These are phyloP conservation scores for Zygoascus sp. DNA, from an alignment of 1,139 yeast species.

Conservation along the genomic window DNA sequence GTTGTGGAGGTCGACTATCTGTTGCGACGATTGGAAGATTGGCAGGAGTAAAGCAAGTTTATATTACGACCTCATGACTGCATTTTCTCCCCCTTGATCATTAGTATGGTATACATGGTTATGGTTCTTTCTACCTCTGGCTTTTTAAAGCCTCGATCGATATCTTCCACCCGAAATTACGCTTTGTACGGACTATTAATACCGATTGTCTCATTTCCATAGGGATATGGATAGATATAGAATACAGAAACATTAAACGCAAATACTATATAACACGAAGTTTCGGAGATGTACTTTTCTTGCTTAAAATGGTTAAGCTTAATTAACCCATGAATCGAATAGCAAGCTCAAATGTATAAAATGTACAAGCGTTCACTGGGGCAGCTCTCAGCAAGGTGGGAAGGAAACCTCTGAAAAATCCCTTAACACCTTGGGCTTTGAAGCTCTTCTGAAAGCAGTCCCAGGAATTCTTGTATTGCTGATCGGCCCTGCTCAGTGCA, in stretches of 20 bases:
- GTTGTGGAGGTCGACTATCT: constrained; percentile 91
- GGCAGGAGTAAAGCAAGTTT: background rate
- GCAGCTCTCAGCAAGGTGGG: constrained; percentile 94
- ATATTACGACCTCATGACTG: background rate
- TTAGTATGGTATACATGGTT: no score
- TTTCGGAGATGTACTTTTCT: background rate
- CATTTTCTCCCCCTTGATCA: no score
- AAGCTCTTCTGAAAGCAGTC: constrained; percentile 54
- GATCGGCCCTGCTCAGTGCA: constrained; percentile 47
- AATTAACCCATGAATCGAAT: constrained; percentile 39
- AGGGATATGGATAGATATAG: no score
- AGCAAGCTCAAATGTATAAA: constrained; percentile 83
- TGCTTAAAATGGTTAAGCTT: background rate
- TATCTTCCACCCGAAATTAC: no score
- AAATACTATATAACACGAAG: background rate
- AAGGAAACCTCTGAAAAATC: constrained; percentile 81
- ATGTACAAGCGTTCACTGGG: constrained; percentile 95
- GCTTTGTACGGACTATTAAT: no score
- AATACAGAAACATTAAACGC: background rate
- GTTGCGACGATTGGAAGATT: constrained; percentile 70
- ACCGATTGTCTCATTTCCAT: no score
- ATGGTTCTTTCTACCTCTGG: no score
- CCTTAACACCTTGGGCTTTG: constrained; percentile 56
- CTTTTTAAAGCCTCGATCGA: no score
- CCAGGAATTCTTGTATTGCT: constrained; percentile 45